A percentile compares a stretch with the other conserved stretches of the same genome.
These are phyloP conservation scores for Pistacia vera DNA, from an alignment of 345 rosid genomes.

Conservation along the genomic window DNA sequence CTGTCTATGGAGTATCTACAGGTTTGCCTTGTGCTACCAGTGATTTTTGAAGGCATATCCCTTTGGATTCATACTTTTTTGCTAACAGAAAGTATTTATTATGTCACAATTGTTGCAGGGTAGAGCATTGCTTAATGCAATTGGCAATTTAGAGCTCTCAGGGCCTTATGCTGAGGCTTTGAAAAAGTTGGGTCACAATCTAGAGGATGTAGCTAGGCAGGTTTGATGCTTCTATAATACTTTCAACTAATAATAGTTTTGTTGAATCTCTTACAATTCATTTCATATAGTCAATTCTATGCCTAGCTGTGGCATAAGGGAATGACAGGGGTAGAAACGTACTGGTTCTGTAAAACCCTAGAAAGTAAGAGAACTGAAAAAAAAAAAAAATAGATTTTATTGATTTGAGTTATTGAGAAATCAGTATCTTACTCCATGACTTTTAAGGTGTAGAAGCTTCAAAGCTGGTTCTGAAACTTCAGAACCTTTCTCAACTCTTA, in stretches of 20 bases:
- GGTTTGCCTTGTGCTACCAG: constrained; percentile 27
- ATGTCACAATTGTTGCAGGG: constrained; percentile 39
- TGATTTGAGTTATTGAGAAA: background rate
- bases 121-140: constrained; percentile 61
- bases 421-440: background rate
- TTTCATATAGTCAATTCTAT: background rate
- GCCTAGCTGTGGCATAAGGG: background rate
- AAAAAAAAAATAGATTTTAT: too few species aligned
- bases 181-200: constrained; percentile 41
- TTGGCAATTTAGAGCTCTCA: constrained; percentile 58
- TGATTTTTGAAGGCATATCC: background rate
- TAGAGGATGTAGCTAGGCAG: constrained; percentile 51
- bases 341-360: background rate
- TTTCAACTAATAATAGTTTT: background rate
- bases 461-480: background rate
- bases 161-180: constrained; percentile 65
- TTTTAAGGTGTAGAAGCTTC: background rate
- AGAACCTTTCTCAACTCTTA: background rate
- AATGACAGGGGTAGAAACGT: background rate
- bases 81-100: background rate
- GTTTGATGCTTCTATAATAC: constrained; percentile 14
- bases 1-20: constrained; percentile 65
- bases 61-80: background rate
- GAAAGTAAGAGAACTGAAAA: background rate
- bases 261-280: background rate